Base-by-base conservation (phyloP, 768 basidiomycete species). In the Mycena metata region DNA sequence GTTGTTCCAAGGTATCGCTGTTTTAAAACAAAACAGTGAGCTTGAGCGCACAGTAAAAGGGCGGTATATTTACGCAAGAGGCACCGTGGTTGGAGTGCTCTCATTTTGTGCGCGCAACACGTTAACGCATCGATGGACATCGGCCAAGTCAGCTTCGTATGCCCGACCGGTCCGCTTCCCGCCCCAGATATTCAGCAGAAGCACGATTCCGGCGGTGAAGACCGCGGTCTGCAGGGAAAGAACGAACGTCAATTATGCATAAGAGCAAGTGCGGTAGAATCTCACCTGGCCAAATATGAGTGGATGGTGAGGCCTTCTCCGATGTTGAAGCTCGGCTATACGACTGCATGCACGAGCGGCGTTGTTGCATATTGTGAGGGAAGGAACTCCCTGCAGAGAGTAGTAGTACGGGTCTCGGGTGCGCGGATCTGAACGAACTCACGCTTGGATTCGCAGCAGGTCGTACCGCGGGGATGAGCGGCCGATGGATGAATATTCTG, bases 321-420 rank as follows among this genome's bases (percentile, higher is more conserved):
- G 73, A 36, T 82, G 81, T 43, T 82, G 81, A 12, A 79, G 77
- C 63, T 89, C 88, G 51, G 88, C 75, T 24, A 92, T 81, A 50
- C 88, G 88, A 23, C 82, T 82, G 50, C 83, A 86, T 0, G 89
- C 88, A 10, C 90, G 82, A 0, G 91, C 88, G 6, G 91, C 83
- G 45, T 89, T 91, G 46, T 86, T 85, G 76, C 90, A 91, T 64
- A 91, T 91, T 0, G 89, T 87, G 5, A 91, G 82, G 0, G 89
- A 90, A 0, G 90, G 89, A 70, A 89, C 85, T 5, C 45, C 21
- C 67, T 68, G 66, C 2, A 1, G 30, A 30, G 39, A 39, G 15
- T 39, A 39, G 5, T 39, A 13, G 16, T 10, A 39, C 17, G 30
- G 30, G 30, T 30, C 30, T 30, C 35, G 10, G 5, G 6, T n/a